A percentile compares a stretch with the other conserved stretches of the same genome.
These are phyloP conservation scores for Lepiota venenata DNA, from an alignment of 768 basidiomycete species.

Conservation along the genomic window DNA sequence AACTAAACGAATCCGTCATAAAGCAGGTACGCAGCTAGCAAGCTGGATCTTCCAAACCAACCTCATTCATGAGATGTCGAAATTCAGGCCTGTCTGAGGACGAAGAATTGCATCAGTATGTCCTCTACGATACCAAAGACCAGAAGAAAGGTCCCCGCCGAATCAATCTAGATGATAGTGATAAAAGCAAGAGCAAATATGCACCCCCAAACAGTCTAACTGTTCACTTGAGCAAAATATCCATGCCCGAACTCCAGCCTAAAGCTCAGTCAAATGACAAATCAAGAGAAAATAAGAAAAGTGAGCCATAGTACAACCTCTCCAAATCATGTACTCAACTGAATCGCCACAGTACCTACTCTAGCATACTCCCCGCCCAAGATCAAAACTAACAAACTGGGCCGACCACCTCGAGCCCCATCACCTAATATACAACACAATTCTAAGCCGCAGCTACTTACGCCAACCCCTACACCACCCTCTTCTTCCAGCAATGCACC, in stretches of 20 bases:
- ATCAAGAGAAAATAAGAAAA: slow-evolving; percentile 41
- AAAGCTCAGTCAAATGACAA: slow-evolving; percentile 30
- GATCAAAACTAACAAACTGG: slow-evolving; percentile 16
- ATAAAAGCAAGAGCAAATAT: slow-evolving; percentile 47
- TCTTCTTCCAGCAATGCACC: not conserved
- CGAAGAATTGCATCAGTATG: slow-evolving; percentile 71
- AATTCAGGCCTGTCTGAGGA: slow-evolving; percentile 44
- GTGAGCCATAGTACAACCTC: slow-evolving; percentile 27
- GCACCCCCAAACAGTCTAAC: slow-evolving; percentile 63
- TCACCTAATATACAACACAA: slow-evolving; percentile 11
- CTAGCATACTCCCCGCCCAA: slow-evolving; percentile 7
- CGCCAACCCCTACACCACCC: slow-evolving; percentile 40
- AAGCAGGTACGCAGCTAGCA: slow-evolving; percentile 48
- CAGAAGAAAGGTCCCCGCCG: slow-evolving; percentile 53
- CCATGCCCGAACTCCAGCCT: slow-evolving; percentile 80
- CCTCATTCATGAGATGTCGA: not conserved
- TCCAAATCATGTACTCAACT: not conserved
- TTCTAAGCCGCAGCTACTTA: slow-evolving; percentile 31
- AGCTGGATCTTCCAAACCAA: not conserved
- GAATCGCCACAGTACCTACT: slow-evolving; percentile 5
- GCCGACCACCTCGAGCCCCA: slow-evolving; percentile 14
- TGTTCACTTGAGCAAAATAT: slow-evolving; percentile 81
- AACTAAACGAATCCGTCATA: slow-evolving; percentile 72
- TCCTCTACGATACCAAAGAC: slow-evolving; percentile 57
- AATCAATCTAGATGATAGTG: slow-evolving; percentile 67